Conservation (phyloP, 805 yeast genomes). For the Candida glaebosa region DNA sequence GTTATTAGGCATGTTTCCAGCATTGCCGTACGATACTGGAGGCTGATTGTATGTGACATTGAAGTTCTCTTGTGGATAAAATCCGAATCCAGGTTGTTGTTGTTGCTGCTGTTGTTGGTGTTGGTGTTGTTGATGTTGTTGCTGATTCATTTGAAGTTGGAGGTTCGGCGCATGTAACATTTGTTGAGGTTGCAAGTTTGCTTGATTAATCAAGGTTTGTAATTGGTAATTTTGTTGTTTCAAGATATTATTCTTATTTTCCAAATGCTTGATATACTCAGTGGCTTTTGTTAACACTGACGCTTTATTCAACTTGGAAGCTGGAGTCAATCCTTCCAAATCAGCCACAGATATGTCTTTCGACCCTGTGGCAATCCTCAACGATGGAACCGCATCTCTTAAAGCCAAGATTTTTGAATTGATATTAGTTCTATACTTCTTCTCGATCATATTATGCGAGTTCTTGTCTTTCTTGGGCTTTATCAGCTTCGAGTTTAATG, state of each 20-base stretch:
- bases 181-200: constrained; percentile 19
- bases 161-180: constrained; percentile 11
- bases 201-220: constrained; percentile 33
- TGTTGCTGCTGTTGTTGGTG: constrained; percentile 14
- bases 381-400: constrained; percentile 74
- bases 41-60: constrained; percentile 7
- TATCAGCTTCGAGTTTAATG: constrained; percentile 19
- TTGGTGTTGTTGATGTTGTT: too few relatives aligned
- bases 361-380: constrained; percentile 57
- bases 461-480: constrained; percentile 57
- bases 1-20: background rate
- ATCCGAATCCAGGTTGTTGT: constrained; percentile 14
- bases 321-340: constrained; percentile 73
- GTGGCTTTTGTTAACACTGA: constrained; percentile 72
- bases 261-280: constrained; percentile 74
- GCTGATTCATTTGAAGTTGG: constrained; percentile 10
- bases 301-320: constrained; percentile 74
- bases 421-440: constrained; percentile 74
- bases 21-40: background rate
- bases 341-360: constrained; percentile 42
- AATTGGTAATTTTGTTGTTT: constrained; percentile 43
- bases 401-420: constrained; percentile 66
- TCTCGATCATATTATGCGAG: constrained; percentile 77
- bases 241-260: constrained; percentile 52
- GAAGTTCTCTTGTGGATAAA: constrained; percentile 14